Percentiles rank a stretch among this genome's conserved stretches.
These are phyloP conservation scores for Setaria viridis DNA, from an alignment of 202 grass and related monocot genomes.

Conservation along the genomic window DNA sequence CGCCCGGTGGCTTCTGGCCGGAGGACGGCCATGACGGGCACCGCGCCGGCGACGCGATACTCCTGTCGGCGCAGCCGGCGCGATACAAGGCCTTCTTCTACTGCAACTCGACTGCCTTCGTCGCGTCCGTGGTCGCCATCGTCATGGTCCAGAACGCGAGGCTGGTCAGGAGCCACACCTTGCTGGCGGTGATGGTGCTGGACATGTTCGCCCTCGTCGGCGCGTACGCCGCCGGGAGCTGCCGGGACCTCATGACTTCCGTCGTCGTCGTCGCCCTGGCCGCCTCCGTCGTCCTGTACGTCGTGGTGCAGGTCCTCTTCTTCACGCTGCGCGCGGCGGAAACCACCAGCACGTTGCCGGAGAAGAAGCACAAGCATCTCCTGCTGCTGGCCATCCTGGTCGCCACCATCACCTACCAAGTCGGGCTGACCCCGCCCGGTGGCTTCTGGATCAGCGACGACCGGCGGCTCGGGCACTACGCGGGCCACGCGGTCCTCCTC, in stretches of 20 bases:
- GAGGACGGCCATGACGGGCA: neutral
- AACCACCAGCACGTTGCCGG: neutral
- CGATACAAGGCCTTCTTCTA: constrained; percentile 6
- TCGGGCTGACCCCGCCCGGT: neutral
- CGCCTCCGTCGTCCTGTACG: neutral
- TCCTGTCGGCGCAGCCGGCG: neutral
- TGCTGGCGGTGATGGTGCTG: neutral
- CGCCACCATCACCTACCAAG: neutral
- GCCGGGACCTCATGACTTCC: neutral
- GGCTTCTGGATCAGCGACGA: neutral
- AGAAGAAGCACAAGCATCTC: neutral
- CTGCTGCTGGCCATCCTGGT: constrained; percentile 6
- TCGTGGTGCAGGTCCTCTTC: neutral
- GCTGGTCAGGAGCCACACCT: neutral
- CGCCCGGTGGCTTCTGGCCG: constrained; percentile 7
- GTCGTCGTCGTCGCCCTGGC: neutral
- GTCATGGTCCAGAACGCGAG: neutral
- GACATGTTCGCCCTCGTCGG: constrained; percentile 13
- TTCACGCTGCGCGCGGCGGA: neutral
- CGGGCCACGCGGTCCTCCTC: neutral
- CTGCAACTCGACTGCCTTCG: constrained; percentile 11
- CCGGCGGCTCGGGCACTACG: neutral
- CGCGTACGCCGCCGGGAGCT: constrained; percentile 2
- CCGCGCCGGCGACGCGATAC: neutral
- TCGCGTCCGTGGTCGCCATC: neutral